Conservation (phyloP, 1,139 yeast genomes). For the Pichia sp. region DNA sequence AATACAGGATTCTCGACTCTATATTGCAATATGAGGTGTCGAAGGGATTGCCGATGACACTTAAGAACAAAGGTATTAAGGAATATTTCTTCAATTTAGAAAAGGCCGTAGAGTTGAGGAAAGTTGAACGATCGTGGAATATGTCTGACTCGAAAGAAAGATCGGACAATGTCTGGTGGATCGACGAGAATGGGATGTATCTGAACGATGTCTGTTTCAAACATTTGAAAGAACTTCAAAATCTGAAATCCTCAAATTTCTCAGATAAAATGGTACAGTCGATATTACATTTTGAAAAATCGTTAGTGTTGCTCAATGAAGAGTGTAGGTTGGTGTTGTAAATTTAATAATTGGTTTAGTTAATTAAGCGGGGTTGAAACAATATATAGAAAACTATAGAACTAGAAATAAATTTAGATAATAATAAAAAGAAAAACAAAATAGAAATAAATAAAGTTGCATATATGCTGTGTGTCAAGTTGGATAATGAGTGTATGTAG, state of each 20-base stretch:
- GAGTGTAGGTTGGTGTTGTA: conserved; percentile 18
- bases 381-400: too few species aligned
- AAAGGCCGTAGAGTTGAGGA: conserved; percentile 14
- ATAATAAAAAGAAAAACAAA: too few species aligned
- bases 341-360: too few species aligned
- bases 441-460: too few species aligned
- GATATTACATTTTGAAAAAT: conserved; percentile 22
- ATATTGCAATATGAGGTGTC: conserved; percentile 25
- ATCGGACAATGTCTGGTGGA: conserved; percentile 8
- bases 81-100: conserved; percentile 7
- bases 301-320: conserved; percentile 20
- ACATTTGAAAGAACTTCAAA: conserved; percentile 15
- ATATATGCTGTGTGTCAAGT: too few species aligned
- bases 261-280: conserved; percentile 12
- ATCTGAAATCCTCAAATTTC: conserved; percentile 3
- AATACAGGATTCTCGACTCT: conserved; percentile 18
- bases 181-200: conserved; percentile 8
- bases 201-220: conserved; percentile 19
- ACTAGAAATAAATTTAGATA: too few species aligned
- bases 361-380: not conserved
- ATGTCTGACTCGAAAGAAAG: not conserved
- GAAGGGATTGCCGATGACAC: conserved; percentile 10
- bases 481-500: too few species aligned
- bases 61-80: conserved; percentile 4
- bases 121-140: conserved; percentile 10